Evolutionary conservation across 345 rosid species (phyloP).

Genomic region (Carallia pectinifolia): DNA sequence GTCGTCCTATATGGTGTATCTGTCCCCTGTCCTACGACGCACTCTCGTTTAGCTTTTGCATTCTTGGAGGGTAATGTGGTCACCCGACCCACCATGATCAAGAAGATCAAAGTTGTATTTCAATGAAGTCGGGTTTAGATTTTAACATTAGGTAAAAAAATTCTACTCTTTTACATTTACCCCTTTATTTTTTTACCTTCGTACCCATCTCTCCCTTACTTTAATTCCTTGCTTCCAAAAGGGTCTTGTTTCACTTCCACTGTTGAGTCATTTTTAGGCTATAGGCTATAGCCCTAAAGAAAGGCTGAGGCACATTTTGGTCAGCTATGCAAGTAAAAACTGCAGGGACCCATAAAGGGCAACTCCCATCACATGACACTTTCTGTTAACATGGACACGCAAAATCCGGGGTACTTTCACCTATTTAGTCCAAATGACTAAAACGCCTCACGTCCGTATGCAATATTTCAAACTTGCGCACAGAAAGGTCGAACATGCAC

Average conservation of each 20-base stretch:
- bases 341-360: constrained; percentile 12
- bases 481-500: no score
- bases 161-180: no score
- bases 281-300: background rate
- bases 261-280: background rate
- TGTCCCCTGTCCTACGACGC: background rate
- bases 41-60: background rate
- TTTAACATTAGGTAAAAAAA: no score
- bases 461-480: no score
- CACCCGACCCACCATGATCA: no score
- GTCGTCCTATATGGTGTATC: background rate
- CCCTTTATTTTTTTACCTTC: no score
- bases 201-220: no score
- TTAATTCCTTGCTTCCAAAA: no score
- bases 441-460: background rate
- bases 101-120: no score
- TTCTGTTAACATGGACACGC: constrained; percentile 28
- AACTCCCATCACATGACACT: constrained; percentile 22
- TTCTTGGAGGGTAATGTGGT: no score
- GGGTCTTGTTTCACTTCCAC: background rate
- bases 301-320: background rate
- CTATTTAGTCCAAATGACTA: constrained; percentile 2
- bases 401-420: constrained; percentile 28
- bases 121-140: no score
- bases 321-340: background rate